A percentile compares a stretch with the other conserved stretches of the same genome.
phyloP scores from a whole-genome alignment of 495 filamentous ascomycete species.

The Glutinoglossum americanum region DNA sequence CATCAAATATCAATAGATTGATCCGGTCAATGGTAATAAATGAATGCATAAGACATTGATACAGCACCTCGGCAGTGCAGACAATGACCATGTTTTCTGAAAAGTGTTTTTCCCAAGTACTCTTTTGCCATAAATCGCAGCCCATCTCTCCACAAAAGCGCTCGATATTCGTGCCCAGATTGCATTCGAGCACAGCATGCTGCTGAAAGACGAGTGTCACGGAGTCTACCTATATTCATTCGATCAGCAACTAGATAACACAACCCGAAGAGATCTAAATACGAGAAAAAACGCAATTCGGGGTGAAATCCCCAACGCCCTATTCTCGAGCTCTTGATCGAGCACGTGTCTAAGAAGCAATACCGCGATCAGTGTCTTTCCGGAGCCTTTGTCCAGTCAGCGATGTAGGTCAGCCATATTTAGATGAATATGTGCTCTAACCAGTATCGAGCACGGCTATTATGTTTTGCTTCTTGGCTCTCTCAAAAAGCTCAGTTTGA shows the following conservation, averaged over 20 bases:
- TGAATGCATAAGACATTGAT: conserved; percentile 55
- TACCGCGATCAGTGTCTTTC: conserved; percentile 88
- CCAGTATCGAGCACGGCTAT: conserved; percentile 94
- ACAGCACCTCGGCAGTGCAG: conserved; percentile 76
- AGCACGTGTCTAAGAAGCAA: conserved; percentile 62
- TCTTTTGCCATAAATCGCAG: conserved; percentile 39
- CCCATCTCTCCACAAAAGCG: conserved; percentile 58
- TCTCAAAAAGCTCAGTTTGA: conserved; percentile 80
- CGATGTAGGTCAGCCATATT: background rate
- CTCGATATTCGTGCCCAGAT: conserved; percentile 64
- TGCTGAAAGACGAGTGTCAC: conserved; percentile 88
- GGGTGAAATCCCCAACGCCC: conserved; percentile 33
- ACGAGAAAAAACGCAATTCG: conserved; percentile 74
- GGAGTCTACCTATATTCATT: conserved; percentile 43
- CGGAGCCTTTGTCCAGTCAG: conserved; percentile 39
- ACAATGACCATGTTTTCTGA: conserved; percentile 68
- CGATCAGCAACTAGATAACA: background rate
- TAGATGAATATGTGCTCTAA: conserved; percentile 10
- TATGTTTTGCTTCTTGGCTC: conserved; percentile 66
- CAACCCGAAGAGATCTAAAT: conserved; percentile 4
- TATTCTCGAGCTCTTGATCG: conserved; percentile 53
- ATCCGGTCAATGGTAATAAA: conserved; percentile 67
- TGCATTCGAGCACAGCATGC: conserved; percentile 57
- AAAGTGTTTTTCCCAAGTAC: conserved; percentile 48
- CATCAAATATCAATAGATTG: conserved; percentile 86